Evolutionary conservation across 306 rosid genomes (phyloP), one percentile per base, ranked within the genome.

Genomic region (Psophocarpus tetragonolobus): DNA sequence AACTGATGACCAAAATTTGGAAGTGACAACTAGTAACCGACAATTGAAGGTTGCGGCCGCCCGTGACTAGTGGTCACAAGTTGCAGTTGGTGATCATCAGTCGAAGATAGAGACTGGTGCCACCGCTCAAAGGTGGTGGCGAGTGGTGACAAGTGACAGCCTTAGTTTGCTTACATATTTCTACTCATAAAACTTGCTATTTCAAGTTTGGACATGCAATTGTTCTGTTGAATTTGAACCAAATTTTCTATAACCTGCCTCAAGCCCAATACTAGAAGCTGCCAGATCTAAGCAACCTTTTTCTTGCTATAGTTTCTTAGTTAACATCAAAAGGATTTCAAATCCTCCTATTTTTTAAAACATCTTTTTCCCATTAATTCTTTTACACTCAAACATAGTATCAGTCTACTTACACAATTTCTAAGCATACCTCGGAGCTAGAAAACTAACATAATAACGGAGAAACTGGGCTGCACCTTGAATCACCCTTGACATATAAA

Each of bases 401-500:
- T 21, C 35, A 30, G 29, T 36, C 30, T 38, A 32, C 78, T 15
- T 51, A 11, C 9, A 27, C 62, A 51, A 73, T 38, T 64, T 29
- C 77, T 45, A 45, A 80, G 45, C 82, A 68, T 92, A 94, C 98
- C 96, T 88, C 51, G 79, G 77, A 74, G 61, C 76, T 50, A 90
- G 83, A 74, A 74, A 89, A 73, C 77, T 80, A 75, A 87, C 75
- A 42, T 88, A 90, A 64, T 85, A 82, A 21, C 58, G 51, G 12
- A 87, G 57, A 86, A 94, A 94, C 71, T 54, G 75, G n/a, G 95
- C 85, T 48, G 96, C 98, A 63, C 91, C 93, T 87, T 85, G 88
- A 80, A 94, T 91, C 78, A 89, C 87, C 35, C 47, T 84, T 21
- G 98, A 94, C 74, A 83, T 83, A 82, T 92, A 92, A 61, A 89